Percentiles rank a stretch among this genome's conserved stretches.
Conservation (phyloP, 129 eudicot species). For the Lactuca saligna region DNA sequence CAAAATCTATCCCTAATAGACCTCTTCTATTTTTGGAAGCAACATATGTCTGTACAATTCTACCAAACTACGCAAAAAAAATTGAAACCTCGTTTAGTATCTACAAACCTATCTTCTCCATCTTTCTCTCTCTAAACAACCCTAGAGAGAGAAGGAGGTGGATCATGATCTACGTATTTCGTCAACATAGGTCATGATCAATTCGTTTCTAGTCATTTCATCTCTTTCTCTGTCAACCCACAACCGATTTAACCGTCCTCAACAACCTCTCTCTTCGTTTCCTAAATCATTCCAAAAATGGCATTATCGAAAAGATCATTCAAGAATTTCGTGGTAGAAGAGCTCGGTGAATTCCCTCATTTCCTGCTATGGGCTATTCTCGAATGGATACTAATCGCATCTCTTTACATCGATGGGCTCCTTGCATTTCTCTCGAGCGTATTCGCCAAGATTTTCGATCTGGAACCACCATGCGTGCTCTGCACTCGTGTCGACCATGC, state of each 20-base stretch:
- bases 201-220: constrained; percentile 32
- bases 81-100: constrained; percentile 32
- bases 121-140: constrained; percentile 27
- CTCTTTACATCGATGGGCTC: constrained; percentile 68
- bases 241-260: constrained; percentile 8
- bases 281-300: constrained; percentile 25
- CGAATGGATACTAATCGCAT: constrained; percentile 69
- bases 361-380: constrained; percentile 67
- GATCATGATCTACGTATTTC: constrained; percentile 57
- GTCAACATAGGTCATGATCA: constrained; percentile 50
- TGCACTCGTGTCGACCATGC: constrained; percentile 82
- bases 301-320: constrained; percentile 37
- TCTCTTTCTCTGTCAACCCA: constrained; percentile 22
- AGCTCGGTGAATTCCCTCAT: constrained; percentile 60
- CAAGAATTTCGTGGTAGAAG: constrained; percentile 48
- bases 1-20: constrained; percentile 31
- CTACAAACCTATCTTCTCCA: constrained; percentile 25
- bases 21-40: constrained; percentile 29
- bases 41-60: constrained; percentile 26
- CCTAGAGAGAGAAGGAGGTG: constrained; percentile 39
- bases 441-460: constrained; percentile 59
- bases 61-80: constrained; percentile 15
- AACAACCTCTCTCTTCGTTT: background rate
- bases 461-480: constrained; percentile 74
- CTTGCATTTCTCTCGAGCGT: constrained; percentile 53